Evolutionary conservation across 768 basidiomycete species (phyloP).

Genomic region (Dioszegia aurantiaca): DNA sequence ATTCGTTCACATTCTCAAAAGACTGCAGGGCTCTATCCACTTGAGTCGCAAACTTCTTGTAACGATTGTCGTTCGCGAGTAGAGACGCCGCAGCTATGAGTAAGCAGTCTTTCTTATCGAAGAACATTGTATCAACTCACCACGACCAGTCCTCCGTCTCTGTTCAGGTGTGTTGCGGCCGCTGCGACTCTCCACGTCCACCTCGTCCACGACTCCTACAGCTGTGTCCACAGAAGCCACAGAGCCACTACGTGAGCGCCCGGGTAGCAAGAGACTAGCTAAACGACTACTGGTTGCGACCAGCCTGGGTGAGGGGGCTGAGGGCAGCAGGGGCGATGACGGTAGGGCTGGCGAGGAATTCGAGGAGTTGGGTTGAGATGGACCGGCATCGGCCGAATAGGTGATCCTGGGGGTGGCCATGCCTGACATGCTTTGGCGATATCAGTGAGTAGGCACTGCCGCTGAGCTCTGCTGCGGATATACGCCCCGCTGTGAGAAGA

Average conservation of each 20-base stretch:
- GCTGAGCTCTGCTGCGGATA: too few relatives aligned
- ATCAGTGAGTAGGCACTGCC: too few relatives aligned
- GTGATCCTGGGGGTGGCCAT: not conserved
- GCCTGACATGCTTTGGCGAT: conserved; percentile 17
- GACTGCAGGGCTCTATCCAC: conserved; percentile 89
- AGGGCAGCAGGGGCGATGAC: not conserved
- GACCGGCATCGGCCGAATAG: conserved; percentile 9
- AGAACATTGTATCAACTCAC: conserved; percentile 22
- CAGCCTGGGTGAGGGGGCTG: conserved; percentile 11
- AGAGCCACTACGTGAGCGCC: conserved; percentile 37
- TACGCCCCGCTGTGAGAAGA: too few relatives aligned
- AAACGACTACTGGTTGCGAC: conserved; percentile 35
- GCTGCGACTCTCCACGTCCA: conserved; percentile 12
- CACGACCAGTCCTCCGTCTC: conserved; percentile 34
- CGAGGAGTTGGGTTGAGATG: conserved; percentile 9
- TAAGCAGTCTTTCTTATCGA: not conserved
- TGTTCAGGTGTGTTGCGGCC: conserved; percentile 44
- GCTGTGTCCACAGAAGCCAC: conserved; percentile 24
- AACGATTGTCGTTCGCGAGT: conserved; percentile 69
- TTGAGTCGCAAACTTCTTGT: conserved; percentile 85
- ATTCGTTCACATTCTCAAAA: conserved; percentile 95
- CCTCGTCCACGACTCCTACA: not conserved
- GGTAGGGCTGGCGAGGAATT: conserved; percentile 2
- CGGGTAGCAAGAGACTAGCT: conserved; percentile 28
- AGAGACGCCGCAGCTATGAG: conserved; percentile 34